Base-by-base conservation (phyloP, 768 basidiomycete genomes). In the Paxillus ammoniavirescens region DNA sequence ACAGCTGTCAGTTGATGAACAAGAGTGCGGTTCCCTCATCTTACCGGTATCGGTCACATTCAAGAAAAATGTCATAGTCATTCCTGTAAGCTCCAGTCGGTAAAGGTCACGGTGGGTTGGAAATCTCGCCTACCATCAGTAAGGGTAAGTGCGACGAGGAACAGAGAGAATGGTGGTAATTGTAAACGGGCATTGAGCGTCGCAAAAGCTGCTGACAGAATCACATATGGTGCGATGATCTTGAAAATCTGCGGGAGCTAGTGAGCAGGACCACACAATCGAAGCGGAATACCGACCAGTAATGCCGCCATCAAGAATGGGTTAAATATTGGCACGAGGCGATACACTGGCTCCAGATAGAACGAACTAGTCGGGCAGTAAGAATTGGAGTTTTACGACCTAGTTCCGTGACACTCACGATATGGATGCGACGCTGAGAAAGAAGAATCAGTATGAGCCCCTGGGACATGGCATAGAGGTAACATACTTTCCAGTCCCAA, bases 331-430 rank as follows among this genome's bases (percentile, higher is more conserved):
- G 91, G 90, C 57, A 93, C 86, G 14, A 94, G 76, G 15, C 91
- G 86, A 62, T 92, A 93, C 7, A 93, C 91, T 2, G 92, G 91
- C 38, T 86, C 91, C 17, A 93, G 77, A 67, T 94, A 93, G 70
- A 93, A 93, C 2, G 89, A 90, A 15, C 83, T 86, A 43, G 28
- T 31, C 5, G 14, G 21, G 7, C 18, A 13, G 30, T 48, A 10
- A 62, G 49, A 41, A 50, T 5, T 42, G 49, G 15, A 41, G 40
- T 38, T 23, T 17, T 30, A 43, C 21, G 17, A 5, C 49, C 17
- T 9, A 28, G 15, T 14, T 4, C 50, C 18, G 50, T 1, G 28
- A 15, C 35, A 76, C 86, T 61, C 58, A 89, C 83, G 90, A 88
- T 63, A 92, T 91, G 9, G 88, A 89, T n/a, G 88, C 87, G 44